Percentiles rank a stretch among this genome's conserved stretches.
These are phyloP conservation scores for Tetraselmis chui DNA, from an alignment of 139 green algal genomes.

Conservation along the genomic window DNA sequence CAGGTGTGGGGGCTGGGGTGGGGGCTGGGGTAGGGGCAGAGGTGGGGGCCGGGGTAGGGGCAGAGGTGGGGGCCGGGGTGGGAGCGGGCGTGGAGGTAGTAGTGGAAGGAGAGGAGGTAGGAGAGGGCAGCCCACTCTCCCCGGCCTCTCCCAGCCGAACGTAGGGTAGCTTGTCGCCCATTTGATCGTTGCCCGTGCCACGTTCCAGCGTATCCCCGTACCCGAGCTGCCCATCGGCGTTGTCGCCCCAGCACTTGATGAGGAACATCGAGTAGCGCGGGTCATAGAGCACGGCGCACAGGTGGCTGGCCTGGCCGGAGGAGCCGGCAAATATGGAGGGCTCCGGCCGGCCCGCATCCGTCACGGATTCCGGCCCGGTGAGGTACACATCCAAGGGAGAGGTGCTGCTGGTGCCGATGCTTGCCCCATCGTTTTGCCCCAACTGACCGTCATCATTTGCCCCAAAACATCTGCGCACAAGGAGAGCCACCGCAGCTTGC, in stretches of 20 bases:
- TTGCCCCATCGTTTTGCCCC: neutral
- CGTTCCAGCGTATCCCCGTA: neutral
- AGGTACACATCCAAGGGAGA: neutral
- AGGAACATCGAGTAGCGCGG: neutral
- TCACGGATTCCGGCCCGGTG: neutral
- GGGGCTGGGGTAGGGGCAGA: neutral
- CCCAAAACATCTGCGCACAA: neutral
- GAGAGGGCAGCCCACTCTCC: neutral
- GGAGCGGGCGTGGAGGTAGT: neutral
- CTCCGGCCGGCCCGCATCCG: too few species aligned
- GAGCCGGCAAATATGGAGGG: neutral
- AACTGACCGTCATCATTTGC: neutral
- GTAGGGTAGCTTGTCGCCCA: neutral
- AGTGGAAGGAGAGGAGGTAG: too few species aligned
- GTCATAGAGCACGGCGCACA: neutral
- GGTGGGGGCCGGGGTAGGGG: neutral
- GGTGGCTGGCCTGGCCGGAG: neutral
- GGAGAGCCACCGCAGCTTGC: too few species aligned
- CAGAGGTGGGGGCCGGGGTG: neutral
- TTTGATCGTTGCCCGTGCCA: neutral
- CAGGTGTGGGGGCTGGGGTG: neutral
- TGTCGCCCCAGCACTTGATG: slow-evolving; percentile 16
- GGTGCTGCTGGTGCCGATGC: neutral
- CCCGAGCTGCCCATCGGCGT: slow-evolving; percentile 3
- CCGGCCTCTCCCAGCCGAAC: neutral